phyloP scores from a whole-genome alignment of 192 early-diverging fungal species.

The Backusella morwellensis region DNA sequence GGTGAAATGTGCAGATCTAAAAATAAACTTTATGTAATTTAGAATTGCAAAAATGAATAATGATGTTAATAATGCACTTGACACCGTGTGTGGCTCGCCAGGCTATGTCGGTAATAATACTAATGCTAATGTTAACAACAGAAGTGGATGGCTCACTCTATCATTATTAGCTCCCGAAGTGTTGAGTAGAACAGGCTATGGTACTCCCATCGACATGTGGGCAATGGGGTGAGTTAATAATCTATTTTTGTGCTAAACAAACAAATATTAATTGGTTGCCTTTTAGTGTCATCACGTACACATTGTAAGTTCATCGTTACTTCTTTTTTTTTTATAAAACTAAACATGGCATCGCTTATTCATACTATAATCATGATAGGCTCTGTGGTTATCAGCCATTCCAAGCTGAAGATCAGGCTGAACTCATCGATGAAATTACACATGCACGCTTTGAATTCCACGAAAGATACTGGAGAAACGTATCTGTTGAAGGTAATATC shows the following conservation, averaged over 20 bases:
- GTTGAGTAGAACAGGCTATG: conserved; percentile 76
- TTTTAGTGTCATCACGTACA: conserved; percentile 82
- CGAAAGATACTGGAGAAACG: conserved; percentile 75
- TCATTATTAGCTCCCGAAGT: conserved; percentile 70
- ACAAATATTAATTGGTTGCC: background rate
- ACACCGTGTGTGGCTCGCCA: conserved; percentile 84
- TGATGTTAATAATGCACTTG: conserved; percentile 58
- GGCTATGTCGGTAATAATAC: conserved; percentile 57
- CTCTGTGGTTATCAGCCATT: conserved; percentile 83
- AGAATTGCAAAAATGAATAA: conserved; percentile 67
- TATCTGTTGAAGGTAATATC: conserved; percentile 72
- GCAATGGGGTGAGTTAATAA: conserved; percentile 62
- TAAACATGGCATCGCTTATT: too few relatives aligned
- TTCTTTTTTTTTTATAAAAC: background rate
- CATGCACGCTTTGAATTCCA: conserved; percentile 68
- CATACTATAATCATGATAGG: conserved; percentile 17
- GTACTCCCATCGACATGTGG: conserved; percentile 94
- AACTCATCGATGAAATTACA: conserved; percentile 59
- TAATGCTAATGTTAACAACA: background rate
- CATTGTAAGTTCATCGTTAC: conserved; percentile 50
- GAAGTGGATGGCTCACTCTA: background rate
- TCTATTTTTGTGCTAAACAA: background rate
- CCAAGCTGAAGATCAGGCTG: conserved; percentile 57
- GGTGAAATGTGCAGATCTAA: background rate
- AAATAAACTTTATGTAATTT: background rate